Evolutionary conservation across 768 basidiomycete genomes (phyloP).

Genomic region (Tephrocybe sp.): DNA sequence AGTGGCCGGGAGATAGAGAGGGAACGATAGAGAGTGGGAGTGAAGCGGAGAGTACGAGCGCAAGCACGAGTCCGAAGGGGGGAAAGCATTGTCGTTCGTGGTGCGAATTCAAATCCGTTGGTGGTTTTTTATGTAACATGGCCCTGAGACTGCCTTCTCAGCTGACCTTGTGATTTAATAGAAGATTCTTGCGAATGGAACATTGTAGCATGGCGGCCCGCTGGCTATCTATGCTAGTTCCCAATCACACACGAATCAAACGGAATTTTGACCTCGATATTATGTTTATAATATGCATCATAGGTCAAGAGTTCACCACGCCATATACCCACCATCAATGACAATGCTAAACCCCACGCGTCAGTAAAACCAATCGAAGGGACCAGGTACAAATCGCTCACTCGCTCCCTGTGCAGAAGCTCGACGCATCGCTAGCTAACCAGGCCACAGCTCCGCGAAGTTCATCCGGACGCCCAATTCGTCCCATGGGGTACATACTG

Average conservation of each 20-base stretch:
- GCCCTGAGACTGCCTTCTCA: not conserved
- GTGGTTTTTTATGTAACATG: not conserved
- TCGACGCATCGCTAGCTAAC: constrained; percentile 72
- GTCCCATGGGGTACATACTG: constrained; percentile 54
- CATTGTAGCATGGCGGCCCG: not conserved
- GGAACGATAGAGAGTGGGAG: not conserved
- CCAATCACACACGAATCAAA: too few species aligned
- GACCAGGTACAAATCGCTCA: constrained; percentile 33
- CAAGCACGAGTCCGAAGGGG: not conserved
- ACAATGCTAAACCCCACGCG: not conserved
- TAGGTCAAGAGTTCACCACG: too few species aligned
- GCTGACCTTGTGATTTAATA: constrained; percentile 2
- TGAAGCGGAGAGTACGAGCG: not conserved
- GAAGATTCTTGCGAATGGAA: constrained; percentile 2
- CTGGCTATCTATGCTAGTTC: not conserved
- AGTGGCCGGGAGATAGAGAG: constrained; percentile 1
- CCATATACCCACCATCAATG: not conserved
- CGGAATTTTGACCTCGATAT: too few species aligned
- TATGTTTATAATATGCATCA: too few species aligned
- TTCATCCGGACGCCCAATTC: constrained; percentile 69
- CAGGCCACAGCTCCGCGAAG: constrained; percentile 66
- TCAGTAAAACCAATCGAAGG: not conserved
- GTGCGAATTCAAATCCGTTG: not conserved
- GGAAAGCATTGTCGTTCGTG: not conserved
- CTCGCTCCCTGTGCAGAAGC: constrained; percentile 79